Evolutionary conservation across 1,139 yeast genomes (phyloP).

Genomic region (Taphrina wiesneri): DNA sequence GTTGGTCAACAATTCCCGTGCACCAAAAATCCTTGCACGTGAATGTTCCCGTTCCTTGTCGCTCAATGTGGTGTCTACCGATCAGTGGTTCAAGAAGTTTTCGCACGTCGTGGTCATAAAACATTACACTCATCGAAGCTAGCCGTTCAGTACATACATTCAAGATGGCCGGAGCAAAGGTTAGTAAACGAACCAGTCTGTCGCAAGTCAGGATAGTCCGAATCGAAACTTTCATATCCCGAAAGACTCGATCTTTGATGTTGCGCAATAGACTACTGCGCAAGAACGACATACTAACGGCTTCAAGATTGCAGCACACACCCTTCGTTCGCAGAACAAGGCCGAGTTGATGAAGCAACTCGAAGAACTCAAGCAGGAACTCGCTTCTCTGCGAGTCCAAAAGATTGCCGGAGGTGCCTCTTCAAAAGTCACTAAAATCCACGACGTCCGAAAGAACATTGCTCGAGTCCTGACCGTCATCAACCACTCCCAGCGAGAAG

Average conservation of each 20-base stretch:
- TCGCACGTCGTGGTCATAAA: background rate
- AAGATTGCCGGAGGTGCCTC: slow-evolving; percentile 77
- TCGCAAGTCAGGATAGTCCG: background rate
- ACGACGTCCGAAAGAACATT: slow-evolving; percentile 86
- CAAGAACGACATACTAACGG: background rate
- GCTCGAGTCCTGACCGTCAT: slow-evolving; percentile 97
- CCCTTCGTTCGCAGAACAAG: slow-evolving; percentile 96
- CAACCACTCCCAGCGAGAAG: slow-evolving; percentile 95
- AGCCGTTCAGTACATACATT: background rate
- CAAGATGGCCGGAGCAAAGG: slow-evolving; percentile 31
- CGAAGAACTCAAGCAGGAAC: slow-evolving; percentile 94
- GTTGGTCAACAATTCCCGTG: slow-evolving; percentile 3
- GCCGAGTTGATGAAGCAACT: slow-evolving; percentile 93
- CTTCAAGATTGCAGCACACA: slow-evolving; percentile 51
- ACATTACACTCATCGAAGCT: background rate
- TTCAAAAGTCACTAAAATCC: slow-evolving; percentile 76
- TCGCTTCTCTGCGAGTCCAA: slow-evolving; percentile 95
- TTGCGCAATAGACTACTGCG: background rate
- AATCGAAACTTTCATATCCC: background rate
- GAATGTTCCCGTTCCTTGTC: background rate
- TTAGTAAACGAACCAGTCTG: background rate
- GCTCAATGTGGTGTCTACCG: background rate
- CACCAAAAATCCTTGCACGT: background rate
- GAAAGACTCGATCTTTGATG: background rate
- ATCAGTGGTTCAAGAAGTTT: slow-evolving; percentile 1